These are phyloP conservation scores for Strigomonas galati DNA, from an alignment of 208 protist species.

Conservation along the genomic window DNA sequence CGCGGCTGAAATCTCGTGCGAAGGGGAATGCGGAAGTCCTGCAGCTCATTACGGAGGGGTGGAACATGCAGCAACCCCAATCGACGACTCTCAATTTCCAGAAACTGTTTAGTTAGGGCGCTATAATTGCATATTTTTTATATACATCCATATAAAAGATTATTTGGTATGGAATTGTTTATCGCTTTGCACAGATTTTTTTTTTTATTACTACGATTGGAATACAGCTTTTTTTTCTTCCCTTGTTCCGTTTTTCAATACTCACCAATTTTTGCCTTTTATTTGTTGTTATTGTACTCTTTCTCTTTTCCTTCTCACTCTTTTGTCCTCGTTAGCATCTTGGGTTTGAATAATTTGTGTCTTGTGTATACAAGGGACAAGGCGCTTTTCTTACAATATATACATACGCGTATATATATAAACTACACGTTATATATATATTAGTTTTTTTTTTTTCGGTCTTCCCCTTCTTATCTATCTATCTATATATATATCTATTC, in stretches of 20 bases:
- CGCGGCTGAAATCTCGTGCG: constrained; percentile 61
- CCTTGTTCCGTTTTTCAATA: not conserved
- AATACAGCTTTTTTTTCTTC: not conserved
- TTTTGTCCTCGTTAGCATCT: too few species aligned
- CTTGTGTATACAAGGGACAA: too few species aligned
- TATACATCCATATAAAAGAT: not conserved
- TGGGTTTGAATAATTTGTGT: too few species aligned
- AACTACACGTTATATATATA: too few species aligned
- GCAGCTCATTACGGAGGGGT: constrained; percentile 66
- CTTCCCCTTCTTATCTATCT: not conserved
- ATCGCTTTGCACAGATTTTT: not conserved
- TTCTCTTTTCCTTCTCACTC: not conserved
- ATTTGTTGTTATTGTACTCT: not conserved
- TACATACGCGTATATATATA: too few species aligned
- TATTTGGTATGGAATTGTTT: constrained; percentile 3
- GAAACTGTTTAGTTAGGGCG: not conserved
- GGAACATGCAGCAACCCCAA: constrained; percentile 27
- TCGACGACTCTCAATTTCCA: constrained; percentile 1
- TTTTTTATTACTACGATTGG: not conserved
- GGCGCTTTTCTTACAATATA: too few species aligned
- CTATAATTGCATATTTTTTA: constrained; percentile 13
- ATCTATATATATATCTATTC: not conserved
- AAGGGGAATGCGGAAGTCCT: constrained; percentile 54
- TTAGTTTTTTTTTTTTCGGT: not conserved
- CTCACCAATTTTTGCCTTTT: not conserved